Percentiles rank a stretch among this genome's conserved stretches.
Conservation (phyloP, 73 alveolate genomes). For the Durusdinium trenchii region DNA sequence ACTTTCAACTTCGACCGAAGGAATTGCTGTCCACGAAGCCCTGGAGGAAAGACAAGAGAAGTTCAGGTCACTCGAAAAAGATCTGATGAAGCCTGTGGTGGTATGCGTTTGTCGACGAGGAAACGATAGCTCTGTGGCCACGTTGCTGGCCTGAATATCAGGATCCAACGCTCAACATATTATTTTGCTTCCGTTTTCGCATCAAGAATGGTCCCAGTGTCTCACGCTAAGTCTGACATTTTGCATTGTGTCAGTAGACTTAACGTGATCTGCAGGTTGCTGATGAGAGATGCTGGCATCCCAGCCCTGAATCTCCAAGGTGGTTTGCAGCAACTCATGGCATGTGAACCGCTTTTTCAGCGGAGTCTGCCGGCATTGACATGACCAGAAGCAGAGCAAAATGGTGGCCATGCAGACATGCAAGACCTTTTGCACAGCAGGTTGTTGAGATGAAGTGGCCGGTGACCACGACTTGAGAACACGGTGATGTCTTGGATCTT, state of each 20-base stretch:
- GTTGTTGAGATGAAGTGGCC: too few species aligned
- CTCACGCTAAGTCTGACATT: too few species aligned
- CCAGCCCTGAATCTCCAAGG: conserved; percentile 24
- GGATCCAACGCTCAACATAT: too few species aligned
- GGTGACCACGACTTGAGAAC: too few species aligned
- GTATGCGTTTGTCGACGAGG: conserved; percentile 82
- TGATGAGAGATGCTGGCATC: conserved; percentile 22
- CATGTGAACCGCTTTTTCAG: background rate
- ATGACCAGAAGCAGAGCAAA: too few species aligned
- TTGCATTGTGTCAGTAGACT: too few species aligned
- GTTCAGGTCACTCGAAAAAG: background rate
- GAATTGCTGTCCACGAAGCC: background rate
- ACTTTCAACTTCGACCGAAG: background rate
- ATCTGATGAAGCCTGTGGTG: background rate
- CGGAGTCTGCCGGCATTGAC: background rate
- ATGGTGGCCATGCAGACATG: too few species aligned
- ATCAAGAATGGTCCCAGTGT: too few species aligned
- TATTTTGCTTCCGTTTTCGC: too few species aligned
- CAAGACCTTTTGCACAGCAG: too few species aligned
- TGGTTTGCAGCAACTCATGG: conserved; percentile 73
- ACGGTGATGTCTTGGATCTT: too few species aligned
- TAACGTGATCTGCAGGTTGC: conserved; percentile 4
- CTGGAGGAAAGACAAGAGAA: background rate
- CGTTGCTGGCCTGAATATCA: background rate
- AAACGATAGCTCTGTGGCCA: conserved; percentile 18